Evolutionary conservation across 768 basidiomycete species (phyloP).

Genomic region (Rhodotorula babjevae): DNA sequence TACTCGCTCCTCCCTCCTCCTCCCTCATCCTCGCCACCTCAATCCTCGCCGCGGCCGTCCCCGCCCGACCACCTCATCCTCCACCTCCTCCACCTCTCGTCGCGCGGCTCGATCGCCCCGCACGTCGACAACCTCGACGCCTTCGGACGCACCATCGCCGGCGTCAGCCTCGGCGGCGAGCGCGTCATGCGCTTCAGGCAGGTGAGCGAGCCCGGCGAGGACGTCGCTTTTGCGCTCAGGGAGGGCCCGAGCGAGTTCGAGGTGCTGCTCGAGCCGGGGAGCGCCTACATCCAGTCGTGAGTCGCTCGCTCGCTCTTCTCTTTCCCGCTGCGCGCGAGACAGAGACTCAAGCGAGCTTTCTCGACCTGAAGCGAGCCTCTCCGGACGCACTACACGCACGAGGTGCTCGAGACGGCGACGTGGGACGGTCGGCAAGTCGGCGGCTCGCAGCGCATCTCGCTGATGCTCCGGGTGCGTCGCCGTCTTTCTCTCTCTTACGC

Average conservation of each 20-base stretch:
- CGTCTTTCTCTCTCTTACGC: fast-evolving
- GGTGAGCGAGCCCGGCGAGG: slow-evolving; percentile 28
- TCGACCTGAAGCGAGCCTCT: slow-evolving; percentile 44
- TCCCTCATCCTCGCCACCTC: neutral
- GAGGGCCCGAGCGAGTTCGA: slow-evolving; percentile 43
- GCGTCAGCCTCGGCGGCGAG: slow-evolving; percentile 47
- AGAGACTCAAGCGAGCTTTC: neutral
- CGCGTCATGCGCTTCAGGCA: slow-evolving; percentile 45
- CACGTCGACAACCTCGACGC: slow-evolving; percentile 51
- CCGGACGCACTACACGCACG: slow-evolving; percentile 49
- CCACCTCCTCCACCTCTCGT: slow-evolving; percentile 49
- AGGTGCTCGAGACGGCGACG: slow-evolving; percentile 44
- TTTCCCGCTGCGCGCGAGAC: neutral
- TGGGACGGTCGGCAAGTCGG: slow-evolving; percentile 42
- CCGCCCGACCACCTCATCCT: slow-evolving; percentile 36
- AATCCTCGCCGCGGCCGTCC: neutral
- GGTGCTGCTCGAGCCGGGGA: slow-evolving; percentile 45
- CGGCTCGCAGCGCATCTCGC: slow-evolving; percentile 47
- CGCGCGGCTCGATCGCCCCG: slow-evolving; percentile 47
- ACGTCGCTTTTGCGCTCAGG: neutral
- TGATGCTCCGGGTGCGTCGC: slow-evolving; percentile 49
- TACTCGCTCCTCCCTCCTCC: slow-evolving; percentile 28
- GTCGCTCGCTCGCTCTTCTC: slow-evolving; percentile 16
- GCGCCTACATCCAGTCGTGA: slow-evolving; percentile 49
- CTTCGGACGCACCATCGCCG: slow-evolving; percentile 48